A percentile compares a stretch with the other conserved stretches of the same genome.
These are phyloP conservation scores for Tagetes erecta DNA, from an alignment of 129 eudicot species.

Conservation along the genomic window DNA sequence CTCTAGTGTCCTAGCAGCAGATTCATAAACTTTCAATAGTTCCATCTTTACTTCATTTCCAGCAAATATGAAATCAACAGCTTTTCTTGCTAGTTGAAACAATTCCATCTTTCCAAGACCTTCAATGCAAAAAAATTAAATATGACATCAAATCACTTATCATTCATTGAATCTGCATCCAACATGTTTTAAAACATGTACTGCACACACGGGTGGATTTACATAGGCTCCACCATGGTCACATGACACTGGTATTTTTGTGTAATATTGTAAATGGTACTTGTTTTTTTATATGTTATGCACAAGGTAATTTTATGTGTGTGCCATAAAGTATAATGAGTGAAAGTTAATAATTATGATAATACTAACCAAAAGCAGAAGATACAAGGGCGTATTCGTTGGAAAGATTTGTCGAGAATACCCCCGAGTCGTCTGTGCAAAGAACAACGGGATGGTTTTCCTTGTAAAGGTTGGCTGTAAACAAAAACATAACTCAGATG, in stretches of 20 bases:
- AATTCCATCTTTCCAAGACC: constrained; percentile 69
- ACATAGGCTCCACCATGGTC: background rate
- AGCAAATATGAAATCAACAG: constrained; percentile 66
- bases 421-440: constrained; percentile 92
- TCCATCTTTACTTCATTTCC: constrained; percentile 55
- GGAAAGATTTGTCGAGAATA: constrained; percentile 83
- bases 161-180: background rate
- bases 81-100: constrained; percentile 66
- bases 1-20: constrained; percentile 39
- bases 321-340: background rate
- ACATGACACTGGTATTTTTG: background rate
- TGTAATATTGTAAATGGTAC: background rate
- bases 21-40: constrained; percentile 46
- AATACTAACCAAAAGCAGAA: constrained; percentile 64
- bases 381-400: constrained; percentile 71
- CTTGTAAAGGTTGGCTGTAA: constrained; percentile 67
- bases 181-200: background rate
- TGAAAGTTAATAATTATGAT: background rate
- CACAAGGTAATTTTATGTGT: background rate
- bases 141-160: constrained; percentile 22
- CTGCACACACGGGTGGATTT: background rate
- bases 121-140: constrained; percentile 22
- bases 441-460: constrained; percentile 75
- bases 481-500: background rate
- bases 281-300: too few relatives aligned